Percentiles rank a stretch among this genome's conserved stretches.
phyloP scores from a whole-genome alignment of 768 basidiomycete genomes.

The Kwoniella heveanensis region DNA sequence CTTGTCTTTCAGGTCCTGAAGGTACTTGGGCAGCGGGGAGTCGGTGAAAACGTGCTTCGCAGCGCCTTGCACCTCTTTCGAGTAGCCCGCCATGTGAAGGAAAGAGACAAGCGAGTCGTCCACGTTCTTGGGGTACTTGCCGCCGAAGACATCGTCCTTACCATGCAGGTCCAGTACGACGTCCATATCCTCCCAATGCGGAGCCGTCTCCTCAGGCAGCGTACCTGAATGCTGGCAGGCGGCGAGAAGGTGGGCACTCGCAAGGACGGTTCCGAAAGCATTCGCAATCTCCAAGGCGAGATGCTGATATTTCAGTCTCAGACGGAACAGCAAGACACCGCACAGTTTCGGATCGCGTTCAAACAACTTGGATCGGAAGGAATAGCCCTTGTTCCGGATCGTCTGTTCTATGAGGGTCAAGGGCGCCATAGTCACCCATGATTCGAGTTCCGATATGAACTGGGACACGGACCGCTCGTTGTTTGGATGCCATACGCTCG shows the following conservation, averaged over 20 bases:
- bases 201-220: background rate
- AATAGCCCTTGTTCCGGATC: background rate
- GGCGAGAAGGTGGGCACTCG: slow-evolving; percentile 11
- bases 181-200: slow-evolving; percentile 9
- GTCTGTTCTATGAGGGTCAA: background rate
- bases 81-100: slow-evolving; percentile 19
- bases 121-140: slow-evolving; percentile 13
- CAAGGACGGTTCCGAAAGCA: slow-evolving; percentile 9
- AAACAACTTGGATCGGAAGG: background rate
- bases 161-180: slow-evolving; percentile 20
- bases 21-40: background rate
- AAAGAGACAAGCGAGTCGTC: slow-evolving; percentile 15
- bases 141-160: slow-evolving; percentile 24
- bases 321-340: slow-evolving; percentile 19
- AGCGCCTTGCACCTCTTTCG: slow-evolving; percentile 1
- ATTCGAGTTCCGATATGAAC: background rate
- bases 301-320: slow-evolving; percentile 18
- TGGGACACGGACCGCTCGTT: background rate
- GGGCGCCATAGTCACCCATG: background rate
- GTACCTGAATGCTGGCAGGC: slow-evolving; percentile 2
- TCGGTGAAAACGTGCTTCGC: background rate
- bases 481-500: background rate
- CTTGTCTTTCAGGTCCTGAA: background rate
- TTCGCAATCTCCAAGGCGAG: slow-evolving; percentile 5
- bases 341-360: slow-evolving; percentile 19